Conservation (phyloP, 208 protist species). For the Zelonia costaricensis region DNA sequence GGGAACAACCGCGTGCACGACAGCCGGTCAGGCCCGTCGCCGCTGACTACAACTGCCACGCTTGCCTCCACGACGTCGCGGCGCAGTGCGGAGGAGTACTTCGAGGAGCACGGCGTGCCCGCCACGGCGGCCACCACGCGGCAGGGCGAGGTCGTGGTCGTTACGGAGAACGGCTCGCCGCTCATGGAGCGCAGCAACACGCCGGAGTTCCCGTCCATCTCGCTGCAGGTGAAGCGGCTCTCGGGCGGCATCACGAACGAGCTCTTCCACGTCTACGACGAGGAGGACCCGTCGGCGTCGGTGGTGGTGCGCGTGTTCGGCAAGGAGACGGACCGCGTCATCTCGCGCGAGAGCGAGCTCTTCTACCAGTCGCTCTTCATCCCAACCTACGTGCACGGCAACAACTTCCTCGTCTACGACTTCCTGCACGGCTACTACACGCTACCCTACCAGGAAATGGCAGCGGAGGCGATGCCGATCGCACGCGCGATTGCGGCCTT, state of each 20-base stretch:
- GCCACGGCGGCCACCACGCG: constrained; percentile 36
- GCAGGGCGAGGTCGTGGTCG: constrained; percentile 36
- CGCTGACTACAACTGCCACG: background rate
- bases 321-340: constrained; percentile 89
- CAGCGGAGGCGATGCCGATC: constrained; percentile 46
- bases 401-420: constrained; percentile 86
- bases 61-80: constrained; percentile 6
- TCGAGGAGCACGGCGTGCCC: constrained; percentile 18
- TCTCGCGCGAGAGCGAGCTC: constrained; percentile 86
- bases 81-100: constrained; percentile 23
- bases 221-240: constrained; percentile 60
- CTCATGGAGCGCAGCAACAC: constrained; percentile 17
- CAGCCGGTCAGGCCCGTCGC: background rate
- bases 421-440: constrained; percentile 66
- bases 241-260: constrained; percentile 92
- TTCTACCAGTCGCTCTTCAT: constrained; percentile 92
- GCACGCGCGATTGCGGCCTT: constrained; percentile 63
- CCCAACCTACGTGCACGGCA: constrained; percentile 69
- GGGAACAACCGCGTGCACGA: constrained; percentile 24
- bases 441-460: constrained; percentile 74
- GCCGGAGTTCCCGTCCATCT: constrained; percentile 9
- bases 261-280: constrained; percentile 83
- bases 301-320: constrained; percentile 89
- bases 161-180: constrained; percentile 35
- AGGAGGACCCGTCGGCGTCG: constrained; percentile 36